Percentiles rank a stretch among this genome's conserved stretches.
Conservation (phyloP, 1,284 basidiomycete species). For the Golubevia sp. region DNA sequence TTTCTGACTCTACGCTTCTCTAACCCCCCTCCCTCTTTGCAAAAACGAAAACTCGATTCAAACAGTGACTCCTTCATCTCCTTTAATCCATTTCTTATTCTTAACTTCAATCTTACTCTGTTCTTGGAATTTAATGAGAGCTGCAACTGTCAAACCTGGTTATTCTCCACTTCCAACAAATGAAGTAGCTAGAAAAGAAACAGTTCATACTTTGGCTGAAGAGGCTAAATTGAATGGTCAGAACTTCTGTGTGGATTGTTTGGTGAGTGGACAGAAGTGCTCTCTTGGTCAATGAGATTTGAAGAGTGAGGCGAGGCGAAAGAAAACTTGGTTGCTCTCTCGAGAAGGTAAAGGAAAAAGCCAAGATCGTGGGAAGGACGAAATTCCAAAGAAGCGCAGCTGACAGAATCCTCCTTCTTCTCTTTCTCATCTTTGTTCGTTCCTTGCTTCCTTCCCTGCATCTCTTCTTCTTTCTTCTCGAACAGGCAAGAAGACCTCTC, state of each 20-base stretch:
- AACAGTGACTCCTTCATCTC: constrained; percentile 66
- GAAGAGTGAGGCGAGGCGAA: no score
- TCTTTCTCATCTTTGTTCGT: no score
- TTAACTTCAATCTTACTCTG: constrained; percentile 75
- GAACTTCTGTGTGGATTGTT: constrained; percentile 92
- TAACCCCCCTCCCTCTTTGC: neutral
- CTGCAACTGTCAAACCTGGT: constrained; percentile 88
- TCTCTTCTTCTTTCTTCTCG: no score
- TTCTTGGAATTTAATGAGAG: constrained; percentile 84
- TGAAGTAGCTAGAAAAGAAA: constrained; percentile 66
- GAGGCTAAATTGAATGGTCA: constrained; percentile 88
- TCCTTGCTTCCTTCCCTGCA: neutral
- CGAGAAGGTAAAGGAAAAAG: no score
- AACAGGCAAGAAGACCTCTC: constrained; percentile 84
- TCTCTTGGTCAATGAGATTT: no score
- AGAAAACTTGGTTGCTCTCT: no score
- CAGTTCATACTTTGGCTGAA: constrained; percentile 69
- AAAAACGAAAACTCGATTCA: constrained; percentile 39
- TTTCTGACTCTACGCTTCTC: neutral
- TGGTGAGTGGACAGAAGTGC: constrained; percentile 68
- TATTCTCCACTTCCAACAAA: constrained; percentile 76
- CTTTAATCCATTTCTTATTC: constrained; percentile 76
- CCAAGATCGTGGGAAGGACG: no score
- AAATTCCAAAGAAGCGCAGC: no score
- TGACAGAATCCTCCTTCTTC: no score